Conservation (phyloP, 208 protist species). For the Acanthamoeba royreba region DNA sequence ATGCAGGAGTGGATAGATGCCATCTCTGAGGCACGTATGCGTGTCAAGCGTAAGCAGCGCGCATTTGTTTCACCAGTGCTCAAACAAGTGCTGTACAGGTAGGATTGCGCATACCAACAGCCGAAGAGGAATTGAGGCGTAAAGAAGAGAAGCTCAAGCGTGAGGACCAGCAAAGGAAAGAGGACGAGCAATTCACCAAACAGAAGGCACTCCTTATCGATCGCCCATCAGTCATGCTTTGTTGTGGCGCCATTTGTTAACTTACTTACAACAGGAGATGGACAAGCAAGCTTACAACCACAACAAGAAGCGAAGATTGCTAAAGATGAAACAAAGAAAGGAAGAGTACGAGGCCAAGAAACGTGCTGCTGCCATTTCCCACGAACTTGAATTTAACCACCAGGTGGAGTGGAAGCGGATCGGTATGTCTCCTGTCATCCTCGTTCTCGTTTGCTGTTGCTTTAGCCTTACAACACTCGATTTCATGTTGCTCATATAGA, state of each 20-base stretch:
- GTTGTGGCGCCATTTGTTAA: no score
- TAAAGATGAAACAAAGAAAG: not conserved
- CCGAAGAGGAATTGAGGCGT: not conserved
- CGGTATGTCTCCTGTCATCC: not conserved
- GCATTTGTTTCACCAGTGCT: not conserved
- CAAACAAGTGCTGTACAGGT: not conserved
- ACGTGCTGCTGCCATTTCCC: not conserved
- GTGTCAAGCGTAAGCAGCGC: no score
- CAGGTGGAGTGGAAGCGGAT: not conserved
- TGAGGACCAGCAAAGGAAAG: not conserved
- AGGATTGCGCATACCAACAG: not conserved
- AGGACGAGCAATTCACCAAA: not conserved
- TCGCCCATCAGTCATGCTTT: not conserved
- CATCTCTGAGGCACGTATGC: not conserved
- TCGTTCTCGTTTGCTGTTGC: no score
- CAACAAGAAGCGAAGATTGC: not conserved
- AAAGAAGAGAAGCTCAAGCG: not conserved
- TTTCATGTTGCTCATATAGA: no score
- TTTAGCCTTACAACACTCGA: no score
- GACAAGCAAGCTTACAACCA: not conserved
- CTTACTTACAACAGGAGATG: not conserved
- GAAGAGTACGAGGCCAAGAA: slow-evolving; percentile 1
- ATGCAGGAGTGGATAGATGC: not conserved
- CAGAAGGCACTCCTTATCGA: not conserved
- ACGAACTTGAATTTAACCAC: not conserved